phyloP scores from a whole-genome alignment of 306 rosid species.

The Cyamopsis tetragonoloba region DNA sequence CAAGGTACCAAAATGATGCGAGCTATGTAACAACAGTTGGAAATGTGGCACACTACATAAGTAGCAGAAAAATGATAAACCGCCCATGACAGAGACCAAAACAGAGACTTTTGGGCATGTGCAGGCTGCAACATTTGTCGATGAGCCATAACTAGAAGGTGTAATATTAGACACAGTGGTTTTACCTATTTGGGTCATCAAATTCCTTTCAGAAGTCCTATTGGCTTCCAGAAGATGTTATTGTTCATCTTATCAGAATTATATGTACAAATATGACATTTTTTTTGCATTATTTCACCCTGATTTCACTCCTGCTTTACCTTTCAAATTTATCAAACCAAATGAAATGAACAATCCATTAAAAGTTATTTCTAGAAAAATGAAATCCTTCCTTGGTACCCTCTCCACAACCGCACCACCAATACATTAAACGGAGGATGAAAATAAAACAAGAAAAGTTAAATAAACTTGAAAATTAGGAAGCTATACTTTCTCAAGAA shows the following conservation, averaged over 20 bases:
- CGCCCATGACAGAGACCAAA: background rate
- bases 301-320: background rate
- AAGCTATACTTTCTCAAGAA: constrained; percentile 12
- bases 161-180: background rate
- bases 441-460: constrained; percentile 7
- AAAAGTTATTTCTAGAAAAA: background rate
- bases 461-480: constrained; percentile 9
- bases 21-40: background rate
- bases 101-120: background rate
- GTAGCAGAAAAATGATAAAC: background rate
- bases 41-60: background rate
- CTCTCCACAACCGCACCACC: constrained; percentile 1
- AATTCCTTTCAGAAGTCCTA: background rate
- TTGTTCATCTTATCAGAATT: constrained; percentile 1
- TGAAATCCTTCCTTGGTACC: constrained; percentile 2
- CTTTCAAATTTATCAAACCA: constrained; percentile 16
- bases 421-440: background rate
- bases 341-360: background rate
- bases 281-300: background rate
- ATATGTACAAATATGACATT: background rate
- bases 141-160: background rate
- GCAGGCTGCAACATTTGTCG: constrained; percentile 1
- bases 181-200: background rate
- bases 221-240: background rate
- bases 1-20: constrained; percentile 17